phyloP scores from a whole-genome alignment of 2,329 filamentous ascomycete species.

The Polychaeton citri region DNA sequence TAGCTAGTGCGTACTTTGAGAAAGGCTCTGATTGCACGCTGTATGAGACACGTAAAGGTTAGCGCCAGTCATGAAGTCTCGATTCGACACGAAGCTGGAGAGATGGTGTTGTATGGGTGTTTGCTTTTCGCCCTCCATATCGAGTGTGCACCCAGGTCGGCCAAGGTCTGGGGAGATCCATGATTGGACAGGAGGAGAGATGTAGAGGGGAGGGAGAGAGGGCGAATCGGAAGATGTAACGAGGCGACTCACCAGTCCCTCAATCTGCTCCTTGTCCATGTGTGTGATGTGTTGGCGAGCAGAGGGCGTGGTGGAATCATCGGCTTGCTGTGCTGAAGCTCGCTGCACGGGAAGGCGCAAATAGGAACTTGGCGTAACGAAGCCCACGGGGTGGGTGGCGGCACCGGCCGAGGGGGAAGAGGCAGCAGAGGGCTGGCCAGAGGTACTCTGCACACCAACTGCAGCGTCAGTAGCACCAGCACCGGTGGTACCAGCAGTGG shows the following conservation, averaged over 20 bases:
- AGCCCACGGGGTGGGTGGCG: conserved; percentile 7
- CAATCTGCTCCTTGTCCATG: conserved; percentile 63
- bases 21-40: conserved; percentile 90
- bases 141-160: background rate
- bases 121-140: too few species aligned
- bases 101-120: too few species aligned
- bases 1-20: conserved; percentile 93
- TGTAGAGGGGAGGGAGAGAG: too few species aligned
- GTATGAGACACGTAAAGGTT: conserved; percentile 9
- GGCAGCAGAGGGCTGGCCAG: background rate
- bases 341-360: conserved; percentile 14
- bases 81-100: too few species aligned
- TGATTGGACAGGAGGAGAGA: conserved; percentile 3
- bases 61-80: background rate
- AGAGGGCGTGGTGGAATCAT: conserved; percentile 7
- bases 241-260: conserved; percentile 66
- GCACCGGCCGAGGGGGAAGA: background rate
- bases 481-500: background rate
- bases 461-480: background rate
- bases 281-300: conserved; percentile 33
- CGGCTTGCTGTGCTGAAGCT: conserved; percentile 11
- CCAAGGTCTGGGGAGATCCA: background rate
- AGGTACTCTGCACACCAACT: background rate
- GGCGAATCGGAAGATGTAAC: too few species aligned
- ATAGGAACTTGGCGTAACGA: conserved; percentile 26